phyloP scores from a whole-genome alignment of 73 alveolate species.

The Stentor coeruleus region DNA sequence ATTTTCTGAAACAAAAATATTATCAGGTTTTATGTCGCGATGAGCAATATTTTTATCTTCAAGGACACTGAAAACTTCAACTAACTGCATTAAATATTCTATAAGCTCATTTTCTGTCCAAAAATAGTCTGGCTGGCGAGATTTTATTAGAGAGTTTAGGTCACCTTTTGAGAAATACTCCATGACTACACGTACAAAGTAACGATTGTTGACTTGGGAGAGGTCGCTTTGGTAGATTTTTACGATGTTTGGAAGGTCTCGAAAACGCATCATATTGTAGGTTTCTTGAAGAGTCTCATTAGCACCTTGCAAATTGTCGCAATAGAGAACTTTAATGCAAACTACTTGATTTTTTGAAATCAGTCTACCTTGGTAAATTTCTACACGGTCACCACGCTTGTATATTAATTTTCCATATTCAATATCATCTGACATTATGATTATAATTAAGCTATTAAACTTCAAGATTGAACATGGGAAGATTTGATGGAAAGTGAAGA shows the following conservation, averaged over 20 bases:
- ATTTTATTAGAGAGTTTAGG: not conserved
- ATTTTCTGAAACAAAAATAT: not conserved
- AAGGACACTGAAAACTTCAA: not conserved
- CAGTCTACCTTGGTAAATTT: not conserved
- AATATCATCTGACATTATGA: not conserved
- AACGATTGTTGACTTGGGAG: not conserved
- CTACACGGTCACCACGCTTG: not conserved
- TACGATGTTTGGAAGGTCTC: not conserved
- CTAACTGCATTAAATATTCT: not conserved
- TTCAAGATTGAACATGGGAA: too few species aligned
- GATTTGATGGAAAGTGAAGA: too few species aligned
- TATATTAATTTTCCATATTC: not conserved
- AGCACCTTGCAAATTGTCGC: not conserved
- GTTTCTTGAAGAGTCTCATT: not conserved
- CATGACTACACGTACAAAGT: not conserved
- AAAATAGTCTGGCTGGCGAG: not conserved
- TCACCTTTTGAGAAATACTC: not conserved
- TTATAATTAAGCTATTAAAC: too few species aligned
- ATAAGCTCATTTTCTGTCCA: not conserved
- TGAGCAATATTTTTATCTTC: slow-evolving; percentile 10
- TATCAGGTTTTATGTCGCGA: slow-evolving; percentile 16
- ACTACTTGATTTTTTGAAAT: not conserved
- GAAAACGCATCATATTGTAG: not conserved
- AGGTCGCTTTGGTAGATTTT: not conserved
- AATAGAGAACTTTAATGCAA: not conserved